phyloP scores from a whole-genome alignment of 805 yeast genomes.

The Saturnispora zaruensis region DNA sequence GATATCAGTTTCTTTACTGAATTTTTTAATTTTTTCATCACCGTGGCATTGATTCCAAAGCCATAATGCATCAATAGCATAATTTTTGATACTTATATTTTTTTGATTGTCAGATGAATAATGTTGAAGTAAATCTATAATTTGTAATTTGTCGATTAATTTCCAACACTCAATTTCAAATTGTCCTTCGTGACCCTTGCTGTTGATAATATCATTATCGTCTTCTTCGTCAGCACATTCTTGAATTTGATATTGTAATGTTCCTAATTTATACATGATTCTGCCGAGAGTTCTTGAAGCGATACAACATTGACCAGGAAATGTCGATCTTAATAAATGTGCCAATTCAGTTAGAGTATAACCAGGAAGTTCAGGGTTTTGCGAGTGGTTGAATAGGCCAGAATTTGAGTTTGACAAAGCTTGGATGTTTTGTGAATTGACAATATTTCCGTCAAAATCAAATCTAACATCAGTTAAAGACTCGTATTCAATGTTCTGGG shows the following conservation, averaged over 20 bases:
- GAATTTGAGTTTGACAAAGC: conserved; percentile 21
- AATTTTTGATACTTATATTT: conserved; percentile 67
- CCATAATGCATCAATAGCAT: conserved; percentile 89
- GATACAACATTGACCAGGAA: conserved; percentile 78
- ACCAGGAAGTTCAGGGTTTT: conserved; percentile 84
- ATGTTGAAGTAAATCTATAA: conserved; percentile 57
- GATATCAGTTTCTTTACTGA: conserved; percentile 7
- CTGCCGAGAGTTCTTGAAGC: conserved; percentile 86
- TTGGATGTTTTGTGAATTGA: conserved; percentile 32
- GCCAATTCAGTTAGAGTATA: conserved; percentile 80
- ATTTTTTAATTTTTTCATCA: conserved; percentile 20
- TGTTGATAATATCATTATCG: conserved; percentile 24
- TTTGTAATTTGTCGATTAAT: conserved; percentile 49
- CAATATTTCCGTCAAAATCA: conserved; percentile 76
- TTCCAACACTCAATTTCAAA: conserved; percentile 64
- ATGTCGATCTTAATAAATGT: conserved; percentile 67
- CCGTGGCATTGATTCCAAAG: conserved; percentile 62
- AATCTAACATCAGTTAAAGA: conserved; percentile 69
- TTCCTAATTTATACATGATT: conserved; percentile 70
- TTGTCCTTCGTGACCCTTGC: conserved; percentile 26
- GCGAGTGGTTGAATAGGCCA: conserved; percentile 90
- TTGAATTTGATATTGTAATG: conserved; percentile 37
- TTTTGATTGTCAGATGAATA: conserved; percentile 55
- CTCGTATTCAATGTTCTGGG: conserved; percentile 35
- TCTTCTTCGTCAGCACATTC: conserved; percentile 30